Base-by-base conservation (phyloP, 2,329 filamentous ascomycete genomes). In the Cordyceps fumosorosea region DNA sequence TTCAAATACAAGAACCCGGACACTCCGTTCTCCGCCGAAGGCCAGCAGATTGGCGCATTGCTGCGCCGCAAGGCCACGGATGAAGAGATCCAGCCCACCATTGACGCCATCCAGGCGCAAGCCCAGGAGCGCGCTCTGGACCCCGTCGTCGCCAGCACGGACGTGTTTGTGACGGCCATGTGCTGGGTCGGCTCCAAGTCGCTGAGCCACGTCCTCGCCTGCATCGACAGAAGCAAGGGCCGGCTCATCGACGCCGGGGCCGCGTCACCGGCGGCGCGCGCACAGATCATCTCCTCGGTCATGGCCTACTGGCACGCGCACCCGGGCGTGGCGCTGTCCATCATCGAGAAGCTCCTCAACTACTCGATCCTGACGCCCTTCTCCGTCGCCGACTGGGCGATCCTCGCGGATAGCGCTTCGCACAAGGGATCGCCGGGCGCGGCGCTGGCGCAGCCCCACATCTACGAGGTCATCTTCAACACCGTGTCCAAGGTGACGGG, bases 341-440 rank as follows among this genome's bases (percentile, higher is more conserved):
- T 99, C 69, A 84, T 98, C 63, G 93, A 98, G 79, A 98, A 98
- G 76, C 84, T 99, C 5, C 87, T 99, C 68, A 99, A 98, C 77
- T 99, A 97, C 78, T 93, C 90, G 16, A 96, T 99, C 68, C 82
- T 99, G 42, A 92, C 89, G 10, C 95, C 95, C 0, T 80, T 87
- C 62, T 88, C 88, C 18, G 92, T 99, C 32, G 84, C 97, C 54
- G 88, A 96, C 70, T 99, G 95, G 95, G 91, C 91, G 0, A 81
- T 99, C 14, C 81, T 86, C 37, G 86, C 71, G n/a, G 71, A 69
- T 54, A 73, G 74, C 20, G 75, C 91, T 65, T 80, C 75, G n/a
- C 72, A 72, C 50, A 77, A 77, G 47, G 73, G 74, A 11, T 74
- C 75, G 42, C 84, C 85, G 2, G 89, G 89, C 55, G 82, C 84